Evolutionary conservation across 345 rosid genomes (phyloP).

Genomic region (thale cress (Arabidopsis thaliana)): TAIR10.1 NC_003076.8:5872001-5872500

Average conservation of each 20-base stretch:
- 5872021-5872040: conserved; percentile 9
- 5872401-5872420: conserved; percentile 36
- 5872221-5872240: conserved; percentile 54
- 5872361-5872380: conserved; percentile 49
- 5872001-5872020: conserved; percentile 19
- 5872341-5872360: conserved; percentile 51
- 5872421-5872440: conserved; percentile 33
- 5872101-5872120: conserved; percentile 62
- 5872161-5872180: conserved; percentile 14
- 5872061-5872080: conserved; percentile 65
- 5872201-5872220: not conserved
- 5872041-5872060: conserved; percentile 53
- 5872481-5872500: conserved; percentile 32
- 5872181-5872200: not conserved
- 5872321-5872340: conserved; percentile 4
- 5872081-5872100: conserved; percentile 65
- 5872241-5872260: conserved; percentile 69
- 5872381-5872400: conserved; percentile 54
- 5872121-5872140: conserved; percentile 70
- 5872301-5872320: conserved; percentile 46
- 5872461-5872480: conserved; percentile 35
- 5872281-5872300: conserved; percentile 60
- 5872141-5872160: conserved; percentile 56
- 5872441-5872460: conserved; percentile 34
- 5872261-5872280: conserved; percentile 64